Evolutionary conservation across 1,284 basidiomycete genomes (phyloP).

Genomic region (Jaminaea rosea): DNA sequence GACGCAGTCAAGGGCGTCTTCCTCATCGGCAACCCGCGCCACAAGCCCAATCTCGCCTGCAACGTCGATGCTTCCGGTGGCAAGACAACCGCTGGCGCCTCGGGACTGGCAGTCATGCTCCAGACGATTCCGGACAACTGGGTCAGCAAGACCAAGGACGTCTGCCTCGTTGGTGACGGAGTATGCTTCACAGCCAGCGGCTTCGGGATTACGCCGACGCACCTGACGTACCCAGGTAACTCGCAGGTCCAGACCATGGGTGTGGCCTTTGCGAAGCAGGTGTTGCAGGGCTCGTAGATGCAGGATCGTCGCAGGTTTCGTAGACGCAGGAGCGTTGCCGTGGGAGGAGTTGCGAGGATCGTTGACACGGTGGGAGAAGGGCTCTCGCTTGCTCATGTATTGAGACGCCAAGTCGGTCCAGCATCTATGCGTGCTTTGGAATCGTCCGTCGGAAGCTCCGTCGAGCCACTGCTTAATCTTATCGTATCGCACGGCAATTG

Average conservation of each 20-base stretch:
- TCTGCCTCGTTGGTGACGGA: not conserved
- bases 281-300: not conserved
- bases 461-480: too few species aligned
- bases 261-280: not conserved
- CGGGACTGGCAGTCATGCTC: not conserved
- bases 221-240: not conserved
- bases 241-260: not conserved
- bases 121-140: not conserved
- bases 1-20: constrained; percentile 43
- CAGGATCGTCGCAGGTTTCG: too few species aligned
- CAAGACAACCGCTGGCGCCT: constrained; percentile 9
- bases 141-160: not conserved
- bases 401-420: too few species aligned
- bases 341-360: too few species aligned
- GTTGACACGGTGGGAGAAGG: too few species aligned
- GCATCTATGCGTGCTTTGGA: too few species aligned
- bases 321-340: too few species aligned
- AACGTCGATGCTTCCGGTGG: constrained; percentile 41
- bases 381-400: too few species aligned
- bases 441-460: too few species aligned
- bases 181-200: not conserved
- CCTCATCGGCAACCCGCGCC: constrained; percentile 40
- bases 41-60: constrained; percentile 34
- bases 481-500: too few species aligned
- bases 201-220: too few species aligned